Evolutionary conservation across 2,329 filamentous ascomycete genomes (phyloP), one percentile per base, ranked within the genome.

Genomic region (Neonectria faginata): DNA sequence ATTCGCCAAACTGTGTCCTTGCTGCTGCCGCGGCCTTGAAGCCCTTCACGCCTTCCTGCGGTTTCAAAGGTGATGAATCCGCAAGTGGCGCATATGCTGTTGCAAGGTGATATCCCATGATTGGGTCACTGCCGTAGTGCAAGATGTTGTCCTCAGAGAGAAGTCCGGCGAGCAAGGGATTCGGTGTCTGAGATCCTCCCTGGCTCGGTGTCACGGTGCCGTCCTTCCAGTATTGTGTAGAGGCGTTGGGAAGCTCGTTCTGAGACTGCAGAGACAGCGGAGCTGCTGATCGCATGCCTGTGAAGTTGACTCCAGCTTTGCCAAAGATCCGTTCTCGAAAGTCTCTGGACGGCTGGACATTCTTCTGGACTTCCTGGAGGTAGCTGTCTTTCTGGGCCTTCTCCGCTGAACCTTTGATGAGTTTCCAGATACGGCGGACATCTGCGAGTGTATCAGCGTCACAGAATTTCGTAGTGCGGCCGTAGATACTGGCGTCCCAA

Each of bases 81-180:
- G 76, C 67, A 2, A 85, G 74, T 0, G 78, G 70, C 2, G 79
- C 78, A 62, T 79, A 81, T 2, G 81, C 84, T 1, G 80, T 76
- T 2, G 85, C 84, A n/a, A 89, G 78, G 73, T 90, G 87, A 62
- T 86, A 90, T 1, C 86, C 83, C 6, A 84, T 70, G 0, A 88
- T 65, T 0, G 88, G 87, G 63, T 89, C 79, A 4, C 80, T 80
- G 5, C 77, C 79, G 70, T 84, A 83, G 62, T 85, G 82, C 29
- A 89, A 74, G 2, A 77, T 65, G 1, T 77, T 75, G n/a, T 73
- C 64, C 3, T 73, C 64, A 0, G 78, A 79, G 3, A 82, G 62
- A 0, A 78, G n/a, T 65, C 70, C 25, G 2, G 79, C 76, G 58
- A 84, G 81, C 42, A 83, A 73, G 42, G 87, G 86, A 67, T 87